These are phyloP conservation scores for Trichoderma gracile DNA, from an alignment of 2,329 filamentous ascomycete species.

Conservation along the genomic window DNA sequence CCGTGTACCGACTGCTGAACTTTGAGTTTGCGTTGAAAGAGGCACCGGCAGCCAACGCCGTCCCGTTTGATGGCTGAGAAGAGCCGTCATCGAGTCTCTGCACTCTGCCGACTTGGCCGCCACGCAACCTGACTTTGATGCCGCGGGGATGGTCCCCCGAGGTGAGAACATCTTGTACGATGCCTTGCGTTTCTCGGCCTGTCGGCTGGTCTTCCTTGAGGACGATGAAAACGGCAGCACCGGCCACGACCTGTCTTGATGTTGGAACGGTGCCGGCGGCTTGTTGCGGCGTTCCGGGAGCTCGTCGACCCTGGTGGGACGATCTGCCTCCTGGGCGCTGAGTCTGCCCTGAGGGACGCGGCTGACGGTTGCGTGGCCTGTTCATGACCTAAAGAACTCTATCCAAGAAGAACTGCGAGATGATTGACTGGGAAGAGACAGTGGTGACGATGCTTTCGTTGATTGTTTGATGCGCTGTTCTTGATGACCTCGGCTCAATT, in stretches of 20 bases:
- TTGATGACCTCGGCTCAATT: neutral
- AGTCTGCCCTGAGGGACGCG: constrained; percentile 32
- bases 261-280: constrained; percentile 48
- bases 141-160: constrained; percentile 73
- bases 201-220: constrained; percentile 76
- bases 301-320: constrained; percentile 18
- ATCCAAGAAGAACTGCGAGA: neutral
- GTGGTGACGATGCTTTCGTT: too few species aligned
- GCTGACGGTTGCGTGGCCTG: constrained; percentile 39
- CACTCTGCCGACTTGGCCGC: constrained; percentile 73
- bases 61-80: constrained; percentile 12
- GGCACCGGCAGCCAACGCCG: neutral
- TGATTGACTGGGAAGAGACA: neutral
- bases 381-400: constrained; percentile 33
- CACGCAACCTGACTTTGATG: constrained; percentile 73
- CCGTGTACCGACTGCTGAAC: constrained; percentile 39
- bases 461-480: neutral
- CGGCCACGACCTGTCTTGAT: constrained; percentile 56
- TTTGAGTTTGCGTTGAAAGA: constrained; percentile 30
- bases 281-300: constrained; percentile 40
- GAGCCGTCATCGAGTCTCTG: constrained; percentile 55
- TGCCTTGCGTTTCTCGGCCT: constrained; percentile 67
- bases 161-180: constrained; percentile 68
- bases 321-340: constrained; percentile 23
- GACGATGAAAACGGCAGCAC: constrained; percentile 68